phyloP scores from a whole-genome alignment of 2,329 filamentous ascomycete genomes.

The Rutstroemia sp. region DNA sequence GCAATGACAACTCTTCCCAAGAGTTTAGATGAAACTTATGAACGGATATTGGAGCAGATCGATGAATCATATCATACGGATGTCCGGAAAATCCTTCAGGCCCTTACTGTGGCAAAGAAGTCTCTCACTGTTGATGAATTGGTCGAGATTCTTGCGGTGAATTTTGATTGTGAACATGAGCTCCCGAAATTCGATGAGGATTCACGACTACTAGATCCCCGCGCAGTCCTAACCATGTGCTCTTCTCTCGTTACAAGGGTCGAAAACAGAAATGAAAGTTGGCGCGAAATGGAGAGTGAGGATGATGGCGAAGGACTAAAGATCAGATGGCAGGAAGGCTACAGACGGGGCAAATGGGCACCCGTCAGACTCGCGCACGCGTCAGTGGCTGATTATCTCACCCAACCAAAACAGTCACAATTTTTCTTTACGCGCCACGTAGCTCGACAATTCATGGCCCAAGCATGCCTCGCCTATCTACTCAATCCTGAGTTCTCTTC shows the following conservation, averaged over 20 bases:
- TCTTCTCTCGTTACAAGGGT: conserved; percentile 14
- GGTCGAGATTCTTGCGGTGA: conserved; percentile 26
- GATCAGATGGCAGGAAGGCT: background rate
- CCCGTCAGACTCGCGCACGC: conserved; percentile 17
- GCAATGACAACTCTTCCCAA: conserved; percentile 29
- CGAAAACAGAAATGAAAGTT: background rate
- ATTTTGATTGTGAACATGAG: conserved; percentile 16
- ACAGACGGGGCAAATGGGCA: background rate
- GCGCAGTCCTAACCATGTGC: conserved; percentile 20
- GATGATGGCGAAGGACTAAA: background rate
- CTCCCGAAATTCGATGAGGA: conserved; percentile 28
- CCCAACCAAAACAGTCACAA: conserved; percentile 8
- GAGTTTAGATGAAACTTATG: conserved; percentile 31
- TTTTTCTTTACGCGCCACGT: conserved; percentile 14
- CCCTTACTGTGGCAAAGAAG: conserved; percentile 18
- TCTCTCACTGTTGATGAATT: conserved; percentile 23
- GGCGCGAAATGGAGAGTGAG: background rate
- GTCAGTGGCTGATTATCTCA: conserved; percentile 19
- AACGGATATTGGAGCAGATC: conserved; percentile 28
- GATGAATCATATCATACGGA: conserved; percentile 12
- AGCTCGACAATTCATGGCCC: conserved; percentile 15
- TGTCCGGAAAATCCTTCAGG: conserved; percentile 21
- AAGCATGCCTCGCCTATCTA: conserved; percentile 16
- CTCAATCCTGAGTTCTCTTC: conserved; percentile 12
- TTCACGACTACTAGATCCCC: conserved; percentile 29